These are phyloP conservation scores for Metarhizium guizhouense DNA, from an alignment of 2,329 filamentous ascomycete genomes.

Conservation along the genomic window DNA sequence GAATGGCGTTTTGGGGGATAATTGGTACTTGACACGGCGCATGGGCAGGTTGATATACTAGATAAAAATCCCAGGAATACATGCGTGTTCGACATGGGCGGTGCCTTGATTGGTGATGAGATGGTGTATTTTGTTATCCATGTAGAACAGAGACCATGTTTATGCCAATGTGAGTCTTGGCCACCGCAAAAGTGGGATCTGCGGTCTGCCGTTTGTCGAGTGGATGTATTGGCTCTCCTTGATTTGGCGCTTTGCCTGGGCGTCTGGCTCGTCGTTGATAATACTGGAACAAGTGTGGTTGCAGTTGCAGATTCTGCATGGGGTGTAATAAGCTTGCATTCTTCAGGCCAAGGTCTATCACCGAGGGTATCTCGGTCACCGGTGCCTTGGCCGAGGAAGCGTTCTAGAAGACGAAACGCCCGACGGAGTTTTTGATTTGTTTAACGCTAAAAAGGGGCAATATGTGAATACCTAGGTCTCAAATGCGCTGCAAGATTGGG, in stretches of 20 bases:
- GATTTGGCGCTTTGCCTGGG: not conserved
- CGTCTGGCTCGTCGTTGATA: not conserved
- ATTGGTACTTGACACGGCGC: not conserved
- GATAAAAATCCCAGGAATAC: not conserved
- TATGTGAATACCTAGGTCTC: not conserved
- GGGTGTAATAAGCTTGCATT: not conserved
- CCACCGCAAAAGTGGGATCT: too few species aligned
- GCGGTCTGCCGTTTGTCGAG: too few species aligned
- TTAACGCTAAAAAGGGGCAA: too few species aligned
- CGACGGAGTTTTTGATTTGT: too few species aligned
- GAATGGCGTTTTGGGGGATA: not conserved
- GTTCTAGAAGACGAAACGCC: not conserved
- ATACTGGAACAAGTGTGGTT: not conserved
- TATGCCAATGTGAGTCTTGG: too few species aligned
- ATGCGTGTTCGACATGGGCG: not conserved
- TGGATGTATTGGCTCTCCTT: not conserved
- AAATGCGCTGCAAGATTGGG: too few species aligned
- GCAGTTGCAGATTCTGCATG: not conserved
- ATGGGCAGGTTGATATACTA: not conserved
- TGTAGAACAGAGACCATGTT: too few species aligned
- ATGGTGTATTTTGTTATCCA: too few species aligned
- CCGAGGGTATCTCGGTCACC: not conserved
- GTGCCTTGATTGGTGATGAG: too few species aligned
- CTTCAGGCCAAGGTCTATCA: not conserved
- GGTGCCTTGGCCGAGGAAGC: not conserved